A percentile compares a stretch with the other conserved stretches of the same genome.
Evolutionary conservation across 257 asterid genomes (phyloP).

Genomic region (Nicotiana knightiana): DNA sequence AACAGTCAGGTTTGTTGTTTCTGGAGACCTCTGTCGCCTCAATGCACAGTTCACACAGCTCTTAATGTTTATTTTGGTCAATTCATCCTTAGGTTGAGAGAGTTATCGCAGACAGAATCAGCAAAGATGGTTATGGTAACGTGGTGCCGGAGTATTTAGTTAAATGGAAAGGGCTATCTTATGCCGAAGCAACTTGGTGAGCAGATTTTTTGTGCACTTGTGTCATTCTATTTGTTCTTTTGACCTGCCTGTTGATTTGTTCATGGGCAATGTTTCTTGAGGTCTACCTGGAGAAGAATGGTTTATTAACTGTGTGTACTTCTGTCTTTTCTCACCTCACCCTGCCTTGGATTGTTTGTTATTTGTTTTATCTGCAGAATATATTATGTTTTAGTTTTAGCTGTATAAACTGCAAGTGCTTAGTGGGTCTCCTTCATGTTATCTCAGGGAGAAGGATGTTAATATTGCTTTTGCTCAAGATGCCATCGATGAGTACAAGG

Average conservation of each 20-base stretch:
- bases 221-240: slow-evolving; percentile 3
- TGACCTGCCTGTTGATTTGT: not conserved
- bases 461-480: slow-evolving; percentile 92
- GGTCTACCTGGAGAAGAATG: not conserved
- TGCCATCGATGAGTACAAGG: slow-evolving; percentile 97
- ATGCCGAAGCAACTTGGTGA: slow-evolving; percentile 99
- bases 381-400: not conserved
- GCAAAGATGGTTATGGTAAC: slow-evolving; percentile 66
- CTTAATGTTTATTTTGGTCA: slow-evolving; percentile 11
- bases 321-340: not conserved
- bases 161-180: slow-evolving; percentile 97
- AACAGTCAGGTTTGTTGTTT: slow-evolving; percentile 66
- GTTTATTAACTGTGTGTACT: not conserved
- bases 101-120: slow-evolving; percentile 75
- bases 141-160: slow-evolving; percentile 90
- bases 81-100: slow-evolving; percentile 79
- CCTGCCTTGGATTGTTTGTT: not conserved
- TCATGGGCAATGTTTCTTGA: not conserved
- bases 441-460: slow-evolving; percentile 82
- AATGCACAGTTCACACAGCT: not conserved
- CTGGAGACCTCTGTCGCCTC: slow-evolving; percentile 3
- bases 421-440: slow-evolving; percentile 12
- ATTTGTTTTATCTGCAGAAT: not conserved
- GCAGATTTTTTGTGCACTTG: not conserved
- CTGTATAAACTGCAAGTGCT: slow-evolving; percentile 14